These are phyloP conservation scores for Metschnikowia lochheadii DNA, from an alignment of 805 yeast species.

Conservation along the genomic window DNA sequence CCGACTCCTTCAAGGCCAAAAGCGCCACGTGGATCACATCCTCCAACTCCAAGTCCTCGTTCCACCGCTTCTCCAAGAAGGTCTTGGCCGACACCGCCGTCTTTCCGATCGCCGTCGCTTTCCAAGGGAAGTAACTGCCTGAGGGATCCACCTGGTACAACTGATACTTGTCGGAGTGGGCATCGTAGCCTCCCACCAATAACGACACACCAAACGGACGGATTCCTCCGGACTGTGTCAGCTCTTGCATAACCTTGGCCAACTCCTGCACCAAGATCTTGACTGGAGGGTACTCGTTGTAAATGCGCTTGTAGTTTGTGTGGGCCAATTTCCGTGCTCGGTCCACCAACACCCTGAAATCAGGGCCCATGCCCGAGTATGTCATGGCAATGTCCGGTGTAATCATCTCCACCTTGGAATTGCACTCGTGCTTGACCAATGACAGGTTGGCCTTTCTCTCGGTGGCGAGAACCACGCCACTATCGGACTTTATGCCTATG, in stretches of 20 bases:
- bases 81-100: slow-evolving; percentile 96
- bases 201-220: slow-evolving; percentile 98
- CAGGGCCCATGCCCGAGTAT: slow-evolving; percentile 99
- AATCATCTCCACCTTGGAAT: slow-evolving; percentile 72
- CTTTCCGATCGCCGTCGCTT: slow-evolving; percentile 98
- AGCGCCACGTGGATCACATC: slow-evolving; percentile 97
- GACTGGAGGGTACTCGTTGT: slow-evolving; percentile 97
- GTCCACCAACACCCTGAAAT: slow-evolving; percentile 90
- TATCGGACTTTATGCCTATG: slow-evolving; percentile 87
- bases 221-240: slow-evolving; percentile 98
- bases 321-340: slow-evolving; percentile 92
- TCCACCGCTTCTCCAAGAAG: slow-evolving; percentile 96
- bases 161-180: slow-evolving; percentile 60
- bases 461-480: slow-evolving; percentile 95
- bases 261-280: slow-evolving; percentile 89
- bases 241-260: slow-evolving; percentile 96
- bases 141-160: slow-evolving; percentile 97
- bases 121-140: slow-evolving; percentile 98
- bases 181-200: slow-evolving; percentile 91
- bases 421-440: slow-evolving; percentile 67
- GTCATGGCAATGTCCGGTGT: slow-evolving; percentile 97
- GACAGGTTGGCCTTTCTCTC: slow-evolving; percentile 86
- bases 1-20: slow-evolving; percentile 89
- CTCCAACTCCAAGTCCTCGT: slow-evolving; percentile 92
- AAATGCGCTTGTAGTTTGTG: slow-evolving; percentile 85